Conservation (phyloP, 1,284 basidiomycete species). For the Leccinum subatratum region DNA sequence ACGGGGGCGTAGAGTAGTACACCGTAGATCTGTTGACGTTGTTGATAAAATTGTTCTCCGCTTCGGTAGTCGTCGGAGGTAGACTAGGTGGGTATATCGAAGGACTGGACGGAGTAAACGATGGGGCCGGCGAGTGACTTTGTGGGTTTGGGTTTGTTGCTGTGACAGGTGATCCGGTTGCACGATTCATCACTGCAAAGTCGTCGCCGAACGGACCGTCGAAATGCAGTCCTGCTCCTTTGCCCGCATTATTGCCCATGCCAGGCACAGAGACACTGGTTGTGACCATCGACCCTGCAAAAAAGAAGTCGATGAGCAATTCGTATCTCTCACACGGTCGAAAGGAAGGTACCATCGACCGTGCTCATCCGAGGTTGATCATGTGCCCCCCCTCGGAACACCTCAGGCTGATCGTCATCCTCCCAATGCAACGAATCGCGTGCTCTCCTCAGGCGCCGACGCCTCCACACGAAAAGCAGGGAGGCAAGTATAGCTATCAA, state of each 20-base stretch:
- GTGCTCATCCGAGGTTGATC: constrained; percentile 16
- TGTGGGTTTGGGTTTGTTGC: constrained; percentile 10
- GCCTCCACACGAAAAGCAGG: constrained; percentile 38
- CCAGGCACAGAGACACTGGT: background rate
- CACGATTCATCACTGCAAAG: background rate
- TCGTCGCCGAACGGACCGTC: constrained; percentile 5
- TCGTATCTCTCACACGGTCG: constrained; percentile 2
- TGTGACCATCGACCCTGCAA: background rate
- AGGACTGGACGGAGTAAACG: constrained; percentile 14
- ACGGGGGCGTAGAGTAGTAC: background rate
- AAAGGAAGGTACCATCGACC: constrained; percentile 1
- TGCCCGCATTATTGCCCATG: background rate
- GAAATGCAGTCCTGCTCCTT: background rate
- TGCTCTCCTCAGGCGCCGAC: constrained; percentile 35
- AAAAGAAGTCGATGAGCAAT: background rate
- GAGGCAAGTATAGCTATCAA: constrained; percentile 36
- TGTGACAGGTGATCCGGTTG: constrained; percentile 21
- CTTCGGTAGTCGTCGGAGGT: constrained; percentile 8
- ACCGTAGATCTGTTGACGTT: background rate
- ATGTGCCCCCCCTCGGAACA: constrained; percentile 21
- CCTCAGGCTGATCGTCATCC: constrained; percentile 29
- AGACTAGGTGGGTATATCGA: constrained; percentile 16
- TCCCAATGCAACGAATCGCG: constrained; percentile 34
- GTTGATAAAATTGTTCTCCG: background rate
- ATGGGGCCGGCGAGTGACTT: constrained; percentile 10